A percentile compares a stretch with the other conserved stretches of the same genome.
Conservation (phyloP, 768 basidiomycete genomes). For the Agrocybe chaxingu region DNA sequence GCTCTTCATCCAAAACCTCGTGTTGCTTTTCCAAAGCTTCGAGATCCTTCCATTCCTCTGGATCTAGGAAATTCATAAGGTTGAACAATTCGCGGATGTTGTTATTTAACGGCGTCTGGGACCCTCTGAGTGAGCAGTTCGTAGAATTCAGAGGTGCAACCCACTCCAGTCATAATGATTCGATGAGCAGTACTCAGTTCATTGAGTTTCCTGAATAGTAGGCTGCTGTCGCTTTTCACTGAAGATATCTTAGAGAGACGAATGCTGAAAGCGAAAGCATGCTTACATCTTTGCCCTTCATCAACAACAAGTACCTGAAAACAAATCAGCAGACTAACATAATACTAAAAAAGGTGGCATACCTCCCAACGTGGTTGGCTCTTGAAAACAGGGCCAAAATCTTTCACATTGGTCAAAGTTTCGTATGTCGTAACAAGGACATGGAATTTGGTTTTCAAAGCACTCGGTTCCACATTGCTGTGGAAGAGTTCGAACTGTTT, state of each 20-base stretch:
- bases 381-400: slow-evolving; percentile 76
- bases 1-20: slow-evolving; percentile 74
- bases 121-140: slow-evolving; percentile 5
- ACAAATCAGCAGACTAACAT: not conserved
- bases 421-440: slow-evolving; percentile 95
- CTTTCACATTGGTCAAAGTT: slow-evolving; percentile 63
- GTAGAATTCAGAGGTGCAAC: slow-evolving; percentile 14
- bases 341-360: slow-evolving; percentile 1
- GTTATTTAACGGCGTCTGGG: slow-evolving; percentile 90
- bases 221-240: slow-evolving; percentile 83
- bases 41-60: slow-evolving; percentile 71
- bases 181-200: slow-evolving; percentile 77
- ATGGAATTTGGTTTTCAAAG: slow-evolving; percentile 69
- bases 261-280: not conserved
- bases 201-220: slow-evolving; percentile 80
- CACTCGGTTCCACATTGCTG: slow-evolving; percentile 31
- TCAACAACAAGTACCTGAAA: slow-evolving; percentile 78
- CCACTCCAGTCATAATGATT: slow-evolving; percentile 85
- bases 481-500: slow-evolving; percentile 81
- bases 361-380: slow-evolving; percentile 87
- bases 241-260: slow-evolving; percentile 2
- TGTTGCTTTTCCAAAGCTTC: slow-evolving; percentile 72
- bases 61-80: slow-evolving; percentile 93
- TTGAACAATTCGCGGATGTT: slow-evolving; percentile 97
- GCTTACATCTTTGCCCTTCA: slow-evolving; percentile 87